phyloP scores from a whole-genome alignment of 2,329 filamentous ascomycete genomes.

The Pseudopithomyces maydicus region DNA sequence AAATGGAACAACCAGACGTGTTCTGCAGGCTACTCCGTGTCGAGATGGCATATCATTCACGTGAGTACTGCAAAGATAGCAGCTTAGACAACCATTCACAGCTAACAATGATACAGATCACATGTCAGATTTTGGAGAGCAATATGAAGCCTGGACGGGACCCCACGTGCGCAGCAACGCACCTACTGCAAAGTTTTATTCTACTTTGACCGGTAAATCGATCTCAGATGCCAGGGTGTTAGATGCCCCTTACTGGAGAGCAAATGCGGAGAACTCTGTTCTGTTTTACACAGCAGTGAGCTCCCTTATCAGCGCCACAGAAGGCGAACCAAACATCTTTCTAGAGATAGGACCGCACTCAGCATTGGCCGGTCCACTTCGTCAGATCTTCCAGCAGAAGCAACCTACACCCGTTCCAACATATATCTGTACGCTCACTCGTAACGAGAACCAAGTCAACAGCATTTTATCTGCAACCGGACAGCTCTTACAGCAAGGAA shows the following conservation, averaged over 20 bases:
- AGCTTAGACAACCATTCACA: no score
- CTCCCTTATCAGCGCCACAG: background rate
- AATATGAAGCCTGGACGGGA: constrained; percentile 25
- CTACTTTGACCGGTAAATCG: constrained; percentile 4
- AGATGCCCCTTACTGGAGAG: constrained; percentile 11
- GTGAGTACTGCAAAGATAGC: no score
- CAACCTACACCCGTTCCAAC: background rate
- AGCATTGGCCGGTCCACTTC: background rate
- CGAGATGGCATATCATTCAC: constrained; percentile 52
- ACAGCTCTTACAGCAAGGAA: background rate
- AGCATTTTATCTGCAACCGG: background rate
- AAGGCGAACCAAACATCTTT: no score
- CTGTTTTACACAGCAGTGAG: constrained; percentile 7
- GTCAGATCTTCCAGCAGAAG: background rate
- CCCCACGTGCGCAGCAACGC: background rate
- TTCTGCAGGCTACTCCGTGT: constrained; percentile 43
- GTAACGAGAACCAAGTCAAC: background rate
- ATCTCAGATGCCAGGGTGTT: background rate
- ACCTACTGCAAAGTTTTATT: background rate
- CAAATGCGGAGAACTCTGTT: constrained; percentile 14
- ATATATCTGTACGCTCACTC: background rate
- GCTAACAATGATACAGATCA: constrained; percentile 23
- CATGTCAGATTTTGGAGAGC: constrained; percentile 38
- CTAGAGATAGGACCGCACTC: background rate
- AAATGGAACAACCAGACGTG: background rate